Conservation (phyloP, 2,329 filamentous ascomycete species). For the Arachnopeziza araneosa region DNA sequence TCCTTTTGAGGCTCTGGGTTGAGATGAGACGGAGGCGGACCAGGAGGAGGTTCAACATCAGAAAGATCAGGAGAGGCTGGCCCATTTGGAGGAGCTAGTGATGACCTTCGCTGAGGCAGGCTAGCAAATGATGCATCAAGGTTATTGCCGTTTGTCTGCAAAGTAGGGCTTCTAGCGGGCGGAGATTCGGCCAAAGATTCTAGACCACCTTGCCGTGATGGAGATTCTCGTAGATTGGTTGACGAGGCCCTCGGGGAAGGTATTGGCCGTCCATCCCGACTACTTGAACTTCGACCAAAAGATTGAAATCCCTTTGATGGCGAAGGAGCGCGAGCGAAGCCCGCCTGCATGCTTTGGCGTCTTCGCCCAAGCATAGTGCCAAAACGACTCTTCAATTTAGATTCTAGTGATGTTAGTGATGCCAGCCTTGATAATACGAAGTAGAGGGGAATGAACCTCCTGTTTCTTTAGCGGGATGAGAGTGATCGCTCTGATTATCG, state of each 20-base stretch:
- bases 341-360: slow-evolving; percentile 60
- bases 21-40: slow-evolving; percentile 37
- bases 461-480: slow-evolving; percentile 7
- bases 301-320: slow-evolving; percentile 47
- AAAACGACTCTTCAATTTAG: slow-evolving; percentile 56
- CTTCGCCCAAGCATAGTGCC: slow-evolving; percentile 64
- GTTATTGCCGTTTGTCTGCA: slow-evolving; percentile 23
- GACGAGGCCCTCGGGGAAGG: slow-evolving; percentile 53
- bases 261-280: slow-evolving; percentile 49
- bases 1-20: slow-evolving; percentile 50
- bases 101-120: not conserved
- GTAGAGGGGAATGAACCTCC: not conserved
- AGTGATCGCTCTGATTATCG: slow-evolving; percentile 27
- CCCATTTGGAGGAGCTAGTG: slow-evolving; percentile 10
- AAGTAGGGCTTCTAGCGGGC: slow-evolving; percentile 26
- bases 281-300: slow-evolving; percentile 57
- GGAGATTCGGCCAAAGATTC: slow-evolving; percentile 54
- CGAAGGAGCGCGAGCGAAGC: slow-evolving; percentile 49
- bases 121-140: not conserved
- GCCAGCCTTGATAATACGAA: slow-evolving; percentile 11
- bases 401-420: slow-evolving; percentile 37
- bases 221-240: slow-evolving; percentile 51
- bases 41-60: slow-evolving; percentile 47
- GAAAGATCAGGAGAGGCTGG: slow-evolving; percentile 38
- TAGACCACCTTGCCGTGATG: slow-evolving; percentile 38